Conservation (phyloP, 1,139 yeast genomes). For the Ogataea hybrid region DNA sequence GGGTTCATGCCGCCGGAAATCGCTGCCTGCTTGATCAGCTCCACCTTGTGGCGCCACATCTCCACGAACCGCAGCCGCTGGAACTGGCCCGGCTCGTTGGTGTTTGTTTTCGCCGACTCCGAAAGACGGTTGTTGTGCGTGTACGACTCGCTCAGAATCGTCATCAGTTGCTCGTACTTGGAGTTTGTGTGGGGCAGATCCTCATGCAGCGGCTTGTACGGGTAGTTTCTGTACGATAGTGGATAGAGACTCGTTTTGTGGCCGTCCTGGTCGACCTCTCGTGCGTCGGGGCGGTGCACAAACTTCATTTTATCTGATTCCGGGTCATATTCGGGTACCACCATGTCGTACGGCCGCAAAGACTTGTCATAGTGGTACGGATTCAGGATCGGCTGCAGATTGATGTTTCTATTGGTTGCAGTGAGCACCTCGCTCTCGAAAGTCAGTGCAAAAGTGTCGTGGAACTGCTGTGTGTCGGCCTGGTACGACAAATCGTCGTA, state of each 20-base stretch:
- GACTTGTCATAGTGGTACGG: conserved; percentile 53
- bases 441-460: conserved; percentile 71
- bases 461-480: conserved; percentile 76
- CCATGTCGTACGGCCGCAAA: conserved; percentile 45
- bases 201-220: conserved; percentile 53
- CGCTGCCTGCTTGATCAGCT: conserved; percentile 40
- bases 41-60: conserved; percentile 43
- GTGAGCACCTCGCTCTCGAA: conserved; percentile 85
- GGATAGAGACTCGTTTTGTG: conserved; percentile 1
- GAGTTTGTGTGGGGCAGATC: conserved; percentile 73
- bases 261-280: conserved; percentile 30
- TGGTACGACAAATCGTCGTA: conserved; percentile 85
- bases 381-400: conserved; percentile 68
- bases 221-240: conserved; percentile 35
- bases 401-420: conserved; percentile 72
- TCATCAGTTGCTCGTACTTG: conserved; percentile 90
- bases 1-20: conserved; percentile 17
- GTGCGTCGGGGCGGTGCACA: conserved; percentile 48
- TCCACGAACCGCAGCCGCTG: conserved; percentile 49
- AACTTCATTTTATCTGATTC: conserved; percentile 39
- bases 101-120: conserved; percentile 31
- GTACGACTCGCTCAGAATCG: conserved; percentile 37
- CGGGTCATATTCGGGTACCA: conserved; percentile 42
- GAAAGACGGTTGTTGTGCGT: conserved; percentile 35
- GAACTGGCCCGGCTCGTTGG: conserved; percentile 43